Base-by-base conservation (phyloP, 225 moss, liverwort and hornwort species). In the Takakia lepidozioides region DNA sequence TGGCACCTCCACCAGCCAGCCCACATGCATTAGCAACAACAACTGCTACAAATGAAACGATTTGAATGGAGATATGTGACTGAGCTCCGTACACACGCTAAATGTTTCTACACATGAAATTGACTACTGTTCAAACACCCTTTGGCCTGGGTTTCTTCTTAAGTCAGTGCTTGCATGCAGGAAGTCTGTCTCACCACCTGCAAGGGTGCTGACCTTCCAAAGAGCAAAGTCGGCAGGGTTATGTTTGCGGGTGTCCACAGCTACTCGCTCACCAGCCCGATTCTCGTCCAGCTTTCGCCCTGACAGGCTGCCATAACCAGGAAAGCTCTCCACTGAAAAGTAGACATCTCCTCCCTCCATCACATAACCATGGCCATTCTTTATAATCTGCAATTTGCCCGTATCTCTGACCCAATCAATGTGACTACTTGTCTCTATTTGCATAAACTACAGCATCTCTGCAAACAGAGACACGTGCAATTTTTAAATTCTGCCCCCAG, bases 171-270 rank as follows among this genome's bases (percentile, higher is more conserved):
- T n/a, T n/a, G n/a, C 9, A 38, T 44, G 36, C 50, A 72, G 80
- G 68, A 68, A 77, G 60, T 29, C 55, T 63, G 59, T 81, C 85
- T 98, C 91, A 87, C 98, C 98, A 84, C 81, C 67, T 84, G 66
- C 80, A 65, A 84, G 71, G 69, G 63, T 73, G 82, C 87, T 91
- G 83, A 98, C 91, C 98, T 98, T 98, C 98, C 91, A 98, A 59
- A 98, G 85, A 55, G 98, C 91, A 81, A 98, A 98, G 64, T 91
- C 98, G 49, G 98, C 91, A 74, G 98, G 77, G 66, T 98, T 91
- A 56, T 48, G 75, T 72, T 98, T 98, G 45, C 98, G 78, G 28
- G 43, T 75, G 61, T 98, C 91, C 47, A 91, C 64, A 48, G 80
- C 71, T 54, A 98, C 85, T 42, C 98, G 87, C 76, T 85, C 98